These are phyloP conservation scores for Colletotrichum spaethianum DNA, from an alignment of 2,329 filamentous ascomycete genomes.

Conservation along the genomic window DNA sequence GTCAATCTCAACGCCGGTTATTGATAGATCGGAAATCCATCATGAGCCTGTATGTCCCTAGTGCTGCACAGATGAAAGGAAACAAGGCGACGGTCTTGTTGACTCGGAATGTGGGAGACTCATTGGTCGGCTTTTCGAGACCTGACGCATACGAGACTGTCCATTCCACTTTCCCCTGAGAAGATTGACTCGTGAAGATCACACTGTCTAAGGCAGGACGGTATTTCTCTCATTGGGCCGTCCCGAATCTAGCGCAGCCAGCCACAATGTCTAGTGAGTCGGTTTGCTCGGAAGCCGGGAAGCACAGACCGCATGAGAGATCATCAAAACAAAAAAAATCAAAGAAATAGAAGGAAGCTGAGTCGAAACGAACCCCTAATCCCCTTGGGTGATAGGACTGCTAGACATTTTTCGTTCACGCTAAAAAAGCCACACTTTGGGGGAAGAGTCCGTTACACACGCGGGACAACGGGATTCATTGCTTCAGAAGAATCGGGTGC, in stretches of 20 bases:
- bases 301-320: conserved; percentile 15
- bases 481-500: not conserved
- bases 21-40: not conserved
- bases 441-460: not conserved
- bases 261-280: conserved; percentile 15
- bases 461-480: conserved; percentile 4
- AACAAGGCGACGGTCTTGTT: not conserved
- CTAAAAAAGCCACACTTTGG: conserved; percentile 3
- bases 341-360: not conserved
- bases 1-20: conserved; percentile 20
- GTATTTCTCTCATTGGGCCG: conserved; percentile 4
- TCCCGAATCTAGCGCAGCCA: conserved; percentile 2
- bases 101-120: not conserved
- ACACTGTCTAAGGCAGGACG: not conserved
- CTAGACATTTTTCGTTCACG: not conserved
- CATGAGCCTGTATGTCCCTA: not conserved
- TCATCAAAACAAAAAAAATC: conserved; percentile 4
- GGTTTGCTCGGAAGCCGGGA: not conserved
- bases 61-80: not conserved
- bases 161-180: not conserved
- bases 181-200: conserved; percentile 24
- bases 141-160: not conserved
- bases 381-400: not conserved
- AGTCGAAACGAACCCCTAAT: not conserved
- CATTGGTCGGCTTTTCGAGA: not conserved